phyloP scores from a whole-genome alignment of 1,139 yeast species.

The Pichia sp. region DNA sequence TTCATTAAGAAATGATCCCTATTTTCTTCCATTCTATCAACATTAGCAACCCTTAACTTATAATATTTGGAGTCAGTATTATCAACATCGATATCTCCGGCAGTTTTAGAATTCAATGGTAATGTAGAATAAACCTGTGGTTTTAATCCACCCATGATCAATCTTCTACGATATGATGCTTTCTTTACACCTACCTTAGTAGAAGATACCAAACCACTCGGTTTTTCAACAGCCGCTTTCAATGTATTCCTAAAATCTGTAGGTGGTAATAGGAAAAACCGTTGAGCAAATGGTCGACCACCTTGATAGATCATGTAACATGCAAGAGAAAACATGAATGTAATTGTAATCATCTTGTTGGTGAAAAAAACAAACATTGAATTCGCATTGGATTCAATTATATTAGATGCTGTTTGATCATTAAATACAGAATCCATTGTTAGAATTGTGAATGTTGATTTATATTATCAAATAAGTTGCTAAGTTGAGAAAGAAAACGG shows the following conservation, averaged over 20 bases:
- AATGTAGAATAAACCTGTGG: constrained; percentile 45
- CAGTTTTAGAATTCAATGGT: constrained; percentile 19
- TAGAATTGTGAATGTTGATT: no score
- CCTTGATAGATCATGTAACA: constrained; percentile 17
- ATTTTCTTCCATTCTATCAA: constrained; percentile 21
- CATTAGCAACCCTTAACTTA: constrained; percentile 23
- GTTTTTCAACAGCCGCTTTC: constrained; percentile 32
- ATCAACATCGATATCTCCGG: constrained; percentile 15
- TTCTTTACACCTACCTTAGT: constrained; percentile 32
- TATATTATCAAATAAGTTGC: no score
- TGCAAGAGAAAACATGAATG: neutral
- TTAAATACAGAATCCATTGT: neutral
- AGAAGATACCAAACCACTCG: constrained; percentile 24
- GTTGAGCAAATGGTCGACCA: constrained; percentile 28
- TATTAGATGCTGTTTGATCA: neutral
- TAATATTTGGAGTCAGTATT: constrained; percentile 15
- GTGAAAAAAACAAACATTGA: neutral
- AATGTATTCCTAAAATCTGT: constrained; percentile 41
- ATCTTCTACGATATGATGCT: constrained; percentile 40
- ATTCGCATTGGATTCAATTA: neutral
- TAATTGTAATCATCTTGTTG: neutral
- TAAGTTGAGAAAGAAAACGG: no score
- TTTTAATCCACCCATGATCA: constrained; percentile 39
- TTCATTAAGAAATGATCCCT: constrained; percentile 16
- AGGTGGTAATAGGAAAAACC: constrained; percentile 42